Conservation (phyloP, 768 basidiomycete species). For the Serpula lacrymans region DNA sequence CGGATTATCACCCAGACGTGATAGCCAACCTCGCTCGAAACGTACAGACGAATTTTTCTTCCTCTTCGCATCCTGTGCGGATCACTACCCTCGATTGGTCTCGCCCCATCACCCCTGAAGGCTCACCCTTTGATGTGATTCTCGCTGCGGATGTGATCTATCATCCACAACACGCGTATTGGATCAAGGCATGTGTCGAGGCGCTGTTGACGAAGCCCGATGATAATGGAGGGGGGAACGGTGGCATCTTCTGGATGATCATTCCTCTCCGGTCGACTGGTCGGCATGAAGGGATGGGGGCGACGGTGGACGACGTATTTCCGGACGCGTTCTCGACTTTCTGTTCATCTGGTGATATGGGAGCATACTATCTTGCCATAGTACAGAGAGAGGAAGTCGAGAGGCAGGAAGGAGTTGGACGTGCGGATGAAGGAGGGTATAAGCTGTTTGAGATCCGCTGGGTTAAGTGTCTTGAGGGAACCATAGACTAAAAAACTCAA, state of each 20-base stretch:
- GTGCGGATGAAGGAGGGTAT: slow-evolving; percentile 71
- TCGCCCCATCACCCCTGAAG: slow-evolving; percentile 35
- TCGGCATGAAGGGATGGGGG: slow-evolving; percentile 55
- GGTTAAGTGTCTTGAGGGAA: no score
- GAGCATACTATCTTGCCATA: no score
- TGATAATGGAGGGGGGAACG: slow-evolving; percentile 6
- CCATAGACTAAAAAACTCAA: no score
- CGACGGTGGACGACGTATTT: slow-evolving; percentile 57
- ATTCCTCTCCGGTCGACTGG: slow-evolving; percentile 65
- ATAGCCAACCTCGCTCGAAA: slow-evolving; percentile 65
- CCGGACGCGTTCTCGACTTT: slow-evolving; percentile 17
- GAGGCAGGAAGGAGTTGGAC: slow-evolving; percentile 52
- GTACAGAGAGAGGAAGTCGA: slow-evolving; percentile 44
- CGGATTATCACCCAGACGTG: slow-evolving; percentile 78
- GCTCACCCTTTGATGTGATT: slow-evolving; percentile 57
- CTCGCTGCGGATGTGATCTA: slow-evolving; percentile 82
- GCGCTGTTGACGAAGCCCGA: slow-evolving; percentile 34
- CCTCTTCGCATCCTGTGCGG: slow-evolving; percentile 26
- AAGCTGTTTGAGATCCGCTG: slow-evolving; percentile 72
- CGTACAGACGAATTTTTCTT: slow-evolving; percentile 47
- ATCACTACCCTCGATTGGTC: slow-evolving; percentile 68
- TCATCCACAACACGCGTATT: slow-evolving; percentile 61
- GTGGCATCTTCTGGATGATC: slow-evolving; percentile 69
- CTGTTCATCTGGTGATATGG: no score
- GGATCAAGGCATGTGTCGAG: slow-evolving; percentile 64